Base-by-base conservation (phyloP, 208 protist genomes). In the Trypanosoma mega region DNA sequence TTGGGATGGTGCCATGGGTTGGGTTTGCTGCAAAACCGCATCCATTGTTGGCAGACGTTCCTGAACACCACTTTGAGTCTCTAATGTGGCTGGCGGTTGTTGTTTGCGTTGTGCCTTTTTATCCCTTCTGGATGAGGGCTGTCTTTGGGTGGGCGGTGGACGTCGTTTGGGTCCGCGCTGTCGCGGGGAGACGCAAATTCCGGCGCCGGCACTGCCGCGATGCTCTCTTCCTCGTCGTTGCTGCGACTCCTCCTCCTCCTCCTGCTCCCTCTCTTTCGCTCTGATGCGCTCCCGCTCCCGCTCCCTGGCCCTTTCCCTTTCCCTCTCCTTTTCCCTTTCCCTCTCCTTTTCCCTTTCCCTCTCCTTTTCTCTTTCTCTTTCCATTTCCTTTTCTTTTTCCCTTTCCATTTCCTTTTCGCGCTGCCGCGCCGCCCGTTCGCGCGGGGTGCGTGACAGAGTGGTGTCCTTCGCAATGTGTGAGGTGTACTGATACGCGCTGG, bases 401-500 rank as follows among this genome's bases (percentile, higher is more conserved):
- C 37, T 57, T 24, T 8, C 23, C 33, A 47, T 12, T 27, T 36
- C 26, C 51, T 44, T 27, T 36, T 14, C 36, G 21, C 51, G 31
- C 4, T 9, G 23, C n/a, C 23, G 46, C 4, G 6, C 12, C 29
- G 36, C 24, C n/a, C 23, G n/a, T 9, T 21, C 14, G 18, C 39
- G 47, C 31, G 23, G n/a, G 68, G 14, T 62, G 31, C 36, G 6
- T 30, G 31, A 21, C 43, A 29, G 5, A 12, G 7, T 16, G 18
- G 4, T 26, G 27, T 66, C 14, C 24, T 33, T 36, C 29, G 9
- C 24, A 53, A 5, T n/a, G 7, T 7, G 20, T 14, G 51, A 12
- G 24, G 20, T 7, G 55, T 94, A 94, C 59, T 94, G 88, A 59
- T 94, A 94, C 18, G 59, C 78, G 0, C 57, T 79, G 8, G n/a